A percentile compares a stretch with the other conserved stretches of the same genome.
Conservation (phyloP, 805 yeast genomes). For the Vanderwaltozyma yarrowii region DNA sequence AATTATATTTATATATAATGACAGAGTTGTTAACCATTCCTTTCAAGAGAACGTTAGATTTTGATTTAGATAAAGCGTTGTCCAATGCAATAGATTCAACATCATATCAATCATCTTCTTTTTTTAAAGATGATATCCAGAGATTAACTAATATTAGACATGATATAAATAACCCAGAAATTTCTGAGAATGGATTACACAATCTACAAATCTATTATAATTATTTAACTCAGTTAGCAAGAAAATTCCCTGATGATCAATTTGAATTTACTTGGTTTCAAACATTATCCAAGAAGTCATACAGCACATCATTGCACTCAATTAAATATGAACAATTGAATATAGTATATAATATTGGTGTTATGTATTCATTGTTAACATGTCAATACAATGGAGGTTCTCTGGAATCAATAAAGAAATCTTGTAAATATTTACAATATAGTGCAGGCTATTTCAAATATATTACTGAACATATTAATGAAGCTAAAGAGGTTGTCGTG, state of each 20-base stretch:
- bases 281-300: slow-evolving; percentile 46
- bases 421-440: slow-evolving; percentile 56
- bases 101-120: slow-evolving; percentile 34
- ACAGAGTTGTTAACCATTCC: slow-evolving; percentile 43
- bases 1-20: too few relatives aligned
- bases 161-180: slow-evolving; percentile 29
- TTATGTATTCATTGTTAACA: slow-evolving; percentile 51
- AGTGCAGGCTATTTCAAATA: slow-evolving; percentile 59
- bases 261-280: slow-evolving; percentile 65
- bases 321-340: slow-evolving; percentile 52
- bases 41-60: slow-evolving; percentile 35
- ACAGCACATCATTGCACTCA: slow-evolving; percentile 40
- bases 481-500: slow-evolving; percentile 23
- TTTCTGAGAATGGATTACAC: slow-evolving; percentile 30
- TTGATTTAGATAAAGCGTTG: slow-evolving; percentile 33
- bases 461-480: slow-evolving; percentile 19
- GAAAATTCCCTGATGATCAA: slow-evolving; percentile 56
- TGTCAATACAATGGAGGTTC: slow-evolving; percentile 10
- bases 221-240: slow-evolving; percentile 34
- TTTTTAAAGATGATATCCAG: slow-evolving; percentile 34
- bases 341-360: slow-evolving; percentile 58
- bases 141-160: slow-evolving; percentile 37
- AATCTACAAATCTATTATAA: slow-evolving; percentile 37
- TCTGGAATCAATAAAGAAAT: slow-evolving; percentile 33
- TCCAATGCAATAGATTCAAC: slow-evolving; percentile 39